Evolutionary conservation across 2,329 filamentous ascomycete genomes (phyloP), one percentile per base, ranked within the genome.

Genomic region (Diplodia intermedia): DNA sequence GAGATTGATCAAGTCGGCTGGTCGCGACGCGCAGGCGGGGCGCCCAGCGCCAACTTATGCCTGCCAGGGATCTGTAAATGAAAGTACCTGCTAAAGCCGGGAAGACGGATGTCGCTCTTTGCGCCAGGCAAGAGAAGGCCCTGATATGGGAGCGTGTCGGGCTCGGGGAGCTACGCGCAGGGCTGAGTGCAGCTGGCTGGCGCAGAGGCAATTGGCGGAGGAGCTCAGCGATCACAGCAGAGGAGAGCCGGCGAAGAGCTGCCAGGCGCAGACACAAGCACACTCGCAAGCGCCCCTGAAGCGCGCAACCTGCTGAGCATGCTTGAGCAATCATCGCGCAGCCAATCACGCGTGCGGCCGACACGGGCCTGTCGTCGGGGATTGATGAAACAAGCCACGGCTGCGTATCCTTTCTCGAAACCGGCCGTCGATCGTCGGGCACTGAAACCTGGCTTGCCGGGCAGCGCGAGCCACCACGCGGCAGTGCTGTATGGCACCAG

Each of bases 381-480:
- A 52, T 63, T 63, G 60, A 63, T 63, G 60, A 63, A 63, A 63
- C 60, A 52, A 36, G 60, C 60, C 60, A 36, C 60, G 60, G 60
- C 60, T 50, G 60, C 38, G 29, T 63, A 52, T 52, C 60, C 47
- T 52, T 63, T 52, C 60, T 52, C 47, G 60, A 63, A 36, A 49
- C 15, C 60, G 15, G 43, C 18, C 43, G 43, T 63, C 43, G 60
- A 63, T 63, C 60, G 60, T 18, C 57, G 50, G 43, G 60, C 60
- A 43, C 60, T 63, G 60, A 63, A 63, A 63, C 60, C 43, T 62
- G 40, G 40, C 57, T 49, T 18, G 14, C 15, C 11, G 40, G 55
- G 40, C 40, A 38, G 60, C 60, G 60, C 60, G 60, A 63, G 60
- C 60, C 60, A 63, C 60, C 60, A 63, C 60, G 60, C 60, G 60